A percentile compares a stretch with the other conserved stretches of the same genome.
phyloP scores from a whole-genome alignment of 1,139 yeast genomes.

The Debaryomyces subglobosus region DNA sequence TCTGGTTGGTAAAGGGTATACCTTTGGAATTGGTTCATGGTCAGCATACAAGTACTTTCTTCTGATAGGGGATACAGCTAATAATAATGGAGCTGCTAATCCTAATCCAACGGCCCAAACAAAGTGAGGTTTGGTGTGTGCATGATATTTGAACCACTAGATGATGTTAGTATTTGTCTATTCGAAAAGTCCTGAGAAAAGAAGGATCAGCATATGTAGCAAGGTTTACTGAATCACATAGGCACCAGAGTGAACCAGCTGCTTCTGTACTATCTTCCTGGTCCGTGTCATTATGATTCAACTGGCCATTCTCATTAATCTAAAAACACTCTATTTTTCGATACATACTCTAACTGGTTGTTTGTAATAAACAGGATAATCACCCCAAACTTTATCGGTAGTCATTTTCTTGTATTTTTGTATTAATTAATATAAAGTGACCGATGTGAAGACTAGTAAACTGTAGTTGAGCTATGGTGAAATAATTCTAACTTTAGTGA shows the following conservation, averaged over 20 bases:
- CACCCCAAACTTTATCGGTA: constrained; percentile 48
- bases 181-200: not conserved
- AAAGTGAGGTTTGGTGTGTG: constrained; percentile 79
- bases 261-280: not conserved
- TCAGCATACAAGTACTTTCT: constrained; percentile 68
- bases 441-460: not conserved
- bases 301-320: not conserved
- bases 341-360: constrained; percentile 65
- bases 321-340: not conserved
- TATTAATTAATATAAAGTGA: constrained; percentile 6
- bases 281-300: not conserved
- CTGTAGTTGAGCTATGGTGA: not conserved
- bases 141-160: constrained; percentile 78
- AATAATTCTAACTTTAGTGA: constrained; percentile 11
- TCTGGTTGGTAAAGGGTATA: constrained; percentile 69
- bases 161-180: constrained; percentile 29
- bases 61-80: constrained; percentile 70
- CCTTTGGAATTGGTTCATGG: constrained; percentile 66
- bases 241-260: not conserved
- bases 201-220: too few species aligned
- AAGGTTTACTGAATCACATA: not conserved
- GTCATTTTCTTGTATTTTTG: constrained; percentile 6
- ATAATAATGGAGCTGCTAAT: constrained; percentile 64
- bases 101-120: constrained; percentile 74
- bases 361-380: constrained; percentile 61